Base-by-base conservation (phyloP, 2,329 filamentous ascomycete species). In the Cadophora malorum region DNA sequence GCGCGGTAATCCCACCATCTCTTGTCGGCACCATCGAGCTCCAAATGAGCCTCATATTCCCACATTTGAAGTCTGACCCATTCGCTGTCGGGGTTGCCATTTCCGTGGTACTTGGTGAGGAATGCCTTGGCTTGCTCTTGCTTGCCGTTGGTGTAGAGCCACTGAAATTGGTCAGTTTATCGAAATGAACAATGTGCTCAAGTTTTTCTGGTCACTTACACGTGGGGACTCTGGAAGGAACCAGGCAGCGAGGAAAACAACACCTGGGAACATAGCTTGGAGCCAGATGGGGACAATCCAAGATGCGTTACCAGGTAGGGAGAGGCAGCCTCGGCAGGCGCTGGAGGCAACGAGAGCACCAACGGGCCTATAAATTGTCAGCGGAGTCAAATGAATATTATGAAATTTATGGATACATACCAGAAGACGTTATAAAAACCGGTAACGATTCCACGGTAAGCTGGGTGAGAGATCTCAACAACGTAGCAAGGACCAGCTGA, bases 1-100 rank as follows among this genome's bases (percentile, higher is more conserved):
- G 84, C 84, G 56, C 80, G 78, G 74, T 86, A 86, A 72, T 86
- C 84, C 81, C 83, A 86, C 83, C 83, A 86, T 59, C 80, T 79
- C 78, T 86, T 86, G 68, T 86, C 84, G 1, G 83, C 83, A 8
- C 82, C 83, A 63, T 85, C 81, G 8, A 79, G 79, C n/a, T 81
- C 80, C 9, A 80, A 73, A 78, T 84, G 82, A 67, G 86, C 83
- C 71, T 82, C 80, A 68, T 86, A 80, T 73, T 84, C 83, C 45
- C 75, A 74, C 59, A 83, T 75, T 73, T 86, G 83, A 3, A 87
- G 79, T 71, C 82, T 79, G 2, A 86, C 85, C 70, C 85, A 82
- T 1, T 84, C 79, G 66, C 84, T 82, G 14, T 84, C 79, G 9
- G 77, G 76, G 28, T 82, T 79, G 31, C 84, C 85, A 53, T 86